Evolutionary conservation across 179 eudicot genomes (phyloP).

Genomic region (Silene coronaria): DNA sequence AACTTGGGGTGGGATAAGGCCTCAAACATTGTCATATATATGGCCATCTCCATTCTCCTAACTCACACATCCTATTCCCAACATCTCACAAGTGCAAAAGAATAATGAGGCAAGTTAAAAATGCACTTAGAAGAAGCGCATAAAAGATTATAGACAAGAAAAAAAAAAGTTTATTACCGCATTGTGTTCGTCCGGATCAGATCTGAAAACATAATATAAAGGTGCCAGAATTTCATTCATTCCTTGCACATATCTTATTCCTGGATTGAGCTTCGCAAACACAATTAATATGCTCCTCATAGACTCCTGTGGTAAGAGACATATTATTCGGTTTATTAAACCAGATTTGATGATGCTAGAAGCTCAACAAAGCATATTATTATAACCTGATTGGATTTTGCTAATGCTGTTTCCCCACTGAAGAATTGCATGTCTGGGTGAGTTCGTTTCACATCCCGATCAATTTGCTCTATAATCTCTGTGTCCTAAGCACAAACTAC

Average conservation of each 20-base stretch:
- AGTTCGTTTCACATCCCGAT: conserved; percentile 95
- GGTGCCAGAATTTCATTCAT: conserved; percentile 98
- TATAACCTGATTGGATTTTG: conserved; percentile 71
- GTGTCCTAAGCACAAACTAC: conserved; percentile 54
- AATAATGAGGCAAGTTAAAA: neutral
- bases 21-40: neutral
- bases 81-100: neutral
- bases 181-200: conserved; percentile 79
- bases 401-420: conserved; percentile 70
- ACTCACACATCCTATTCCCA: conserved; percentile 3
- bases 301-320: conserved; percentile 52
- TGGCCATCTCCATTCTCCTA: neutral
- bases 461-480: conserved; percentile 93
- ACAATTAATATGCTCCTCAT: conserved; percentile 69
- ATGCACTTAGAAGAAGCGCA: neutral
- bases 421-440: conserved; percentile 92
- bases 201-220: conserved; percentile 70
- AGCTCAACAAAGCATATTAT: conserved; percentile 8
- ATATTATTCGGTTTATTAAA: conserved; percentile 14
- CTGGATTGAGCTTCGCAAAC: conserved; percentile 95
- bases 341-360: conserved; percentile 5
- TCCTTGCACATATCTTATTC: conserved; percentile 98
- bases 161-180: conserved; percentile 42
- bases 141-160: neutral
- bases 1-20: neutral